phyloP scores from a whole-genome alignment of 2,329 filamentous ascomycete genomes.

The Calonectria hongkongensis region DNA sequence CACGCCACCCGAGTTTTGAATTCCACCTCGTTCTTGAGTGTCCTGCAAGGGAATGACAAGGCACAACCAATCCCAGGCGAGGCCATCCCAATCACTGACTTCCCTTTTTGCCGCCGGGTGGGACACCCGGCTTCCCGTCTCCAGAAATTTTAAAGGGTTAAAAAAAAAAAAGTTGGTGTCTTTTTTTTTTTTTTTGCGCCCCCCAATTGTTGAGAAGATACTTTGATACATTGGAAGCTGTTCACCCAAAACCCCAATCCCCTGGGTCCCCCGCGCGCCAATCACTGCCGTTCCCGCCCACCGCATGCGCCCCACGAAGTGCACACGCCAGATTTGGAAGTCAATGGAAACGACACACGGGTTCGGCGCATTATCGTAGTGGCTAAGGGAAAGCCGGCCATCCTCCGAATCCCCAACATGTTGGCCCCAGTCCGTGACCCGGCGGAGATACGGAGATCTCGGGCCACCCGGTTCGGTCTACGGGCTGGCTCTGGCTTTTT shows the following conservation, averaged over 20 bases:
- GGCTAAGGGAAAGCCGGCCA: conserved; percentile 40
- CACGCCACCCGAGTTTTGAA: background rate
- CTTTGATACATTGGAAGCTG: background rate
- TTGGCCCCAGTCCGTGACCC: conserved; percentile 36
- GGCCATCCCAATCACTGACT: background rate
- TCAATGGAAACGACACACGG: conserved; percentile 30
- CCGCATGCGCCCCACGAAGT: conserved; percentile 22
- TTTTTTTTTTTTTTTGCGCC: conserved; percentile 9
- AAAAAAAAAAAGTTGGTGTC: conserved; percentile 16
- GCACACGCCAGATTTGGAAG: conserved; percentile 26
- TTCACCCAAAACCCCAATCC: conserved; percentile 30
- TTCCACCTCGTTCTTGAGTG: background rate
- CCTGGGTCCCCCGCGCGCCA: conserved; percentile 34
- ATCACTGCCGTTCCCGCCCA: conserved; percentile 43
- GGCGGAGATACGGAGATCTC: conserved; percentile 39
- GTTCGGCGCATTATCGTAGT: conserved; percentile 2
- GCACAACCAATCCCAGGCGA: conserved; percentile 4
- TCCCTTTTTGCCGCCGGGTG: background rate
- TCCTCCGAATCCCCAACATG: conserved; percentile 55
- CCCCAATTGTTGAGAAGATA: conserved; percentile 58
- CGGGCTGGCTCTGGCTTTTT: conserved; percentile 1
- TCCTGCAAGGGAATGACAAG: conserved; percentile 13
- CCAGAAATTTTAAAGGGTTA: background rate
- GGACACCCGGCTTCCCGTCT: background rate
- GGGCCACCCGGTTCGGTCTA: conserved; percentile 24